Base-by-base conservation (phyloP, 345 rosid species). In the Barbarea vulgaris region DNA sequence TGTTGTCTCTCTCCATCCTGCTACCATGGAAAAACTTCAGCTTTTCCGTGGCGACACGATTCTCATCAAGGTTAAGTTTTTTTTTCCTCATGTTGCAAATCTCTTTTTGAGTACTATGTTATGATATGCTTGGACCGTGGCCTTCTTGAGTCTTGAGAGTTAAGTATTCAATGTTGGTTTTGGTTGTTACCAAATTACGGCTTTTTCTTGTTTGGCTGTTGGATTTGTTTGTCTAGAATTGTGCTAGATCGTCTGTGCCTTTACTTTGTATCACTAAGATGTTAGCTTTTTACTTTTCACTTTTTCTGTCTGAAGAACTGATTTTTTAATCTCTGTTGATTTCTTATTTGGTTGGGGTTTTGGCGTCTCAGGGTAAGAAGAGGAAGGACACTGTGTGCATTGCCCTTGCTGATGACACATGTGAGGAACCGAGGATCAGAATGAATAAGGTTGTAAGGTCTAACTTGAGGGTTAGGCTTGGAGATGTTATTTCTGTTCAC, bases 11-110 rank as follows among this genome's bases (percentile, higher is more conserved):
- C 85, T 94, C 14, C 93, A 91, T 63, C 95, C 98, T 2, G 84
- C 88, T 1, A 88, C 98, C 52, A 94, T 91, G 98, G 98, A 94
- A 84, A 94, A 88, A 85, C 98, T 94, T 73, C 98, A 94, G 84
- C 87, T 94, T 37, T 94, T 94, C 75, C 90, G 98, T 6, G 98
- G 98, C 7, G 97, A 94, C 65, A 94, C 98, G 2, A 87, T 94
- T 78, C 78, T 90, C 52, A 84, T 91, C 76, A 94, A 94, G 98
- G 98, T 93, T 74, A 0, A 13, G 4, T 22, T 11, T 37, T 15
- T 15, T 14, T 5, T 10, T 39, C 12, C 18, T 1, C 14, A 9
- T 25, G 53, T 39, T 12, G 68, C 6, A 11, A 51, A 4, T 74
- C 4, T 48, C 25, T 22, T 54, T 31, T 17, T 60, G 39, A 36